Base-by-base conservation (phyloP, 441 rosid species). In the Lepidium campestre region DNA sequence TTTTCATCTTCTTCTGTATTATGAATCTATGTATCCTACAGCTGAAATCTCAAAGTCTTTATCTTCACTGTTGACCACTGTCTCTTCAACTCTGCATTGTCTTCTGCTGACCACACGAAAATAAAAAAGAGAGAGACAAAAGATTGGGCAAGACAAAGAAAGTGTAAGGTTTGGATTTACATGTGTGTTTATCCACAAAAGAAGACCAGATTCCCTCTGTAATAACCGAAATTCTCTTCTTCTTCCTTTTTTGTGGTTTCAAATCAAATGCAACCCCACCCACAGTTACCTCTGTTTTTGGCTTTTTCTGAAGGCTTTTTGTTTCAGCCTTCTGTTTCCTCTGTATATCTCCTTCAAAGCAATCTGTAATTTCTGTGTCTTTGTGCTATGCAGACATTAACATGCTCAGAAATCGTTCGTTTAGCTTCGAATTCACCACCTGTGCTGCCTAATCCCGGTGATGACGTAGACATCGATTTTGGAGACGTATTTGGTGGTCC, bases 401-500 rank as follows among this genome's bases (percentile, higher is more conserved):
- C 46, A 55, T 7, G 48, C 41, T 61, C 62, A 1, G 36, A 42
- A 18, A 39, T 62, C 3, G 48, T 77, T 72, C 84, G 62, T 50
- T 47, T 79, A n/a, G 77, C 78, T 6, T 80, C 68, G n/a, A 70
- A 73, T 62, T 67, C 84, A 18, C 8, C 55, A 18, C 54, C 31
- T 37, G 62, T 55, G 22, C 34, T 76, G 5, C 39, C 17, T 59
- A 45, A 75, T 50, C 64, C 78, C 44, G 72, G 37, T 14, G 67
- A 62, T 25, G 65, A 68, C 70, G 62, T 86, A 6, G 96, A 89
- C 76, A 36, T 88, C 37, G 96, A 94, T 75, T 94, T 91, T 71
- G 70, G 72, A 3, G 99, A 89, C 18, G 99, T 94, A 31, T 94
- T 94, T 54, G 98, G 99, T 9, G 99, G 98, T 17, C 98, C 97